These are phyloP conservation scores for Exophiala sp. DNA, from an alignment of 2,329 filamentous ascomycete species.

Conservation along the genomic window DNA sequence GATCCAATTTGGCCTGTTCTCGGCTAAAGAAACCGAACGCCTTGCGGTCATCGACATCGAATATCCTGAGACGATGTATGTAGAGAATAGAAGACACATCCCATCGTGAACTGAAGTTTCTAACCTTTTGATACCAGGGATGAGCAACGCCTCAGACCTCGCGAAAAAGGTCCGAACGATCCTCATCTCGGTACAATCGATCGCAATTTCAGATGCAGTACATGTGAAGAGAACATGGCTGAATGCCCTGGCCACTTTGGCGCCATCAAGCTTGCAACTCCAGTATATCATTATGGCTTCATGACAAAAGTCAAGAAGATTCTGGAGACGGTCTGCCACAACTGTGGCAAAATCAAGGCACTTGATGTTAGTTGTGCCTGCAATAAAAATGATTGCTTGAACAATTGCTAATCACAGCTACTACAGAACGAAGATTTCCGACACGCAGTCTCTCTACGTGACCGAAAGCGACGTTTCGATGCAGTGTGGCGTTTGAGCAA, in stretches of 20 bases:
- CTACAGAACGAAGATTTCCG: constrained; percentile 56
- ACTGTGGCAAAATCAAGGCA: constrained; percentile 95
- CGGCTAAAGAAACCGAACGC: constrained; percentile 97
- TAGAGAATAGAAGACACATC: constrained; percentile 24
- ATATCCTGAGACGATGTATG: constrained; percentile 93
- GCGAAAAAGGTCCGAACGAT: constrained; percentile 89
- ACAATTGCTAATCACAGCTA: constrained; percentile 36
- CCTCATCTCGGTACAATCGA: constrained; percentile 95
- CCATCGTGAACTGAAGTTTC: constrained; percentile 17
- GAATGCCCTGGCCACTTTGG: constrained; percentile 98
- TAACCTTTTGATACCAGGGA: constrained; percentile 51
- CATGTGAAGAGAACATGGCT: constrained; percentile 91
- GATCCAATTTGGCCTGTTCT: constrained; percentile 97
- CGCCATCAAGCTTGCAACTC: constrained; percentile 94
- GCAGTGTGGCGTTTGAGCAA: constrained; percentile 90
- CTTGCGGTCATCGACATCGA: constrained; percentile 96
- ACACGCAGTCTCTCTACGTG: constrained; percentile 76
- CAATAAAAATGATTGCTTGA: constrained; percentile 18
- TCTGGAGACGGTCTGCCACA: constrained; percentile 97
- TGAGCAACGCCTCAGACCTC: constrained; percentile 84
- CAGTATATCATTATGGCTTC: constrained; percentile 93
- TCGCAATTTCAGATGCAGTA: constrained; percentile 90
- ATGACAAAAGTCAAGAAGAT: constrained; percentile 99
- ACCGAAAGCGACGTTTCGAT: constrained; percentile 92
- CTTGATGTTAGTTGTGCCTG: constrained; percentile 88